Evolutionary conservation across 2,329 filamentous ascomycete genomes (phyloP).

Genomic region (Hymenoscyphus fraxineus): DNA sequence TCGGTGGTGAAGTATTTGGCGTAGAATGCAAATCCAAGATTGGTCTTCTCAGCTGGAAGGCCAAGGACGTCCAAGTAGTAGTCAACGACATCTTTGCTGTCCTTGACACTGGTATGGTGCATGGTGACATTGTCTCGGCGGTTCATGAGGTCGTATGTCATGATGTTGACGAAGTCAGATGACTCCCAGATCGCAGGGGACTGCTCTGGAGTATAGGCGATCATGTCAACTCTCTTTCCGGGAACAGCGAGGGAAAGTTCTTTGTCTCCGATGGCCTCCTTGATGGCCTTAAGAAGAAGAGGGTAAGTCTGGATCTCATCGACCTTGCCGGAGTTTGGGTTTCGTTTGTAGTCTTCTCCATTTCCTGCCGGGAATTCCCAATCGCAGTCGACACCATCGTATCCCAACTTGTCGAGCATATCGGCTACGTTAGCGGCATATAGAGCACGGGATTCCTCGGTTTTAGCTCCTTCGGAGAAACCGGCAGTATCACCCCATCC

Average conservation of each 20-base stretch:
- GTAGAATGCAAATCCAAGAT: slow-evolving; percentile 63
- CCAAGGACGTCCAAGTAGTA: slow-evolving; percentile 51
- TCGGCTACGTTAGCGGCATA: slow-evolving; percentile 62
- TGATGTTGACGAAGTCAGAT: slow-evolving; percentile 65
- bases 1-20: slow-evolving; percentile 59
- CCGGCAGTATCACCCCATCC: slow-evolving; percentile 69
- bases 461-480: slow-evolving; percentile 54
- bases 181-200: slow-evolving; percentile 54
- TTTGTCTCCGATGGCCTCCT: slow-evolving; percentile 38
- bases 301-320: slow-evolving; percentile 63
- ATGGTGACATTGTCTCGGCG: slow-evolving; percentile 59
- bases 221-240: slow-evolving; percentile 60
- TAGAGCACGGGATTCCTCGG: slow-evolving; percentile 46
- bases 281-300: slow-evolving; percentile 45
- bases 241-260: slow-evolving; percentile 67
- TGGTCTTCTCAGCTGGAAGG: slow-evolving; percentile 48
- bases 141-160: slow-evolving; percentile 70
- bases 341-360: slow-evolving; percentile 63
- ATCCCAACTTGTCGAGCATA: slow-evolving; percentile 58
- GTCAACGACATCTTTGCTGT: slow-evolving; percentile 51
- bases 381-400: slow-evolving; percentile 55
- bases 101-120: slow-evolving; percentile 61
- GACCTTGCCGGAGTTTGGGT: slow-evolving; percentile 56
- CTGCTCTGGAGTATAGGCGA: slow-evolving; percentile 58
- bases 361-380: slow-evolving; percentile 65